These are phyloP conservation scores for Xerocomellus intermedius DNA, from an alignment of 768 basidiomycete genomes.

Conservation along the genomic window DNA sequence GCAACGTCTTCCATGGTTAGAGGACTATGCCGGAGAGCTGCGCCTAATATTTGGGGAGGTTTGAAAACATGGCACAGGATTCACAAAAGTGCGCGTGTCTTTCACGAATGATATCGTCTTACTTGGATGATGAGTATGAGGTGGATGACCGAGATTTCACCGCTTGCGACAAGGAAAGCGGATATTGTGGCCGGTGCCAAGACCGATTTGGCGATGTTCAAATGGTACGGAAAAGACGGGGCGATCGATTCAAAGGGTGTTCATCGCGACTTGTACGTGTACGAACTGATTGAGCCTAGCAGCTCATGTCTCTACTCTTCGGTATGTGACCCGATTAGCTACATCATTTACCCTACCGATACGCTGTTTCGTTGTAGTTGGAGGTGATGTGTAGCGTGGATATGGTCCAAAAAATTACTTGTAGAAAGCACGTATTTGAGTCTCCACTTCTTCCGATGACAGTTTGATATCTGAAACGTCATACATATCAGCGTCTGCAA, in stretches of 20 bases:
- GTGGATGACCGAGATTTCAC: slow-evolving; percentile 3
- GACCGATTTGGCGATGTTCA: neutral
- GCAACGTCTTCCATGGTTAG: slow-evolving; percentile 6
- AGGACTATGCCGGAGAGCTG: neutral
- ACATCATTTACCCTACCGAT: neutral
- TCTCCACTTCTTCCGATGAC: slow-evolving; percentile 71
- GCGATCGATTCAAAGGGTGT: neutral
- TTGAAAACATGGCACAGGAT: neutral
- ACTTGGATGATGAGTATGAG: neutral
- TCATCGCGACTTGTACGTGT: neutral
- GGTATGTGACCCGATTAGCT: neutral
- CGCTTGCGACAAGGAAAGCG: slow-evolving; percentile 8
- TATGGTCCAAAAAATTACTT: slow-evolving; percentile 14
- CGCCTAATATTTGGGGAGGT: neutral
- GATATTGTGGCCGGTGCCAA: slow-evolving; percentile 2
- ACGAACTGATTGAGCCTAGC: neutral
- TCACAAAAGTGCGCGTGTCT: neutral
- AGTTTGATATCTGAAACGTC: slow-evolving; percentile 69
- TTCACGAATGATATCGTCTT: neutral
- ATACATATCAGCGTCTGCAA: slow-evolving; percentile 7
- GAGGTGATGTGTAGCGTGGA: neutral
- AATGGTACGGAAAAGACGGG: neutral
- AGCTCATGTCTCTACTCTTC: neutral
- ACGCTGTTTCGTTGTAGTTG: neutral
- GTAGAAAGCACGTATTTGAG: slow-evolving; percentile 65